Percentiles rank a stretch among this genome's conserved stretches.
Evolutionary conservation across 202 grass and related monocot species (phyloP).

Genomic region (Carex sylvatica): DNA sequence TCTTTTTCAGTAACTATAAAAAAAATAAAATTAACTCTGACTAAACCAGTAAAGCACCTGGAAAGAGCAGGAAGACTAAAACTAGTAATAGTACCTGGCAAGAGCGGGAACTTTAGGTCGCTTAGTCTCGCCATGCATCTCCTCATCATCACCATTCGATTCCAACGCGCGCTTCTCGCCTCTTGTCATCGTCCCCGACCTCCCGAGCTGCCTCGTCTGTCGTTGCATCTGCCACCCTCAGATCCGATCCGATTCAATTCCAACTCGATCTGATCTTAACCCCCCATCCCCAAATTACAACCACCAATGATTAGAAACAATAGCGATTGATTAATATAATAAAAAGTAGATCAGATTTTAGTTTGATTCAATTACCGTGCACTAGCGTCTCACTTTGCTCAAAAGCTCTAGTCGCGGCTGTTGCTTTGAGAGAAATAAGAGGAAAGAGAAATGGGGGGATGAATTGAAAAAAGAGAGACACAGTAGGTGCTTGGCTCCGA

Average conservation of each 20-base stretch:
- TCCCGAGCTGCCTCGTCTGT: conserved; percentile 51
- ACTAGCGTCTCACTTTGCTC: neutral
- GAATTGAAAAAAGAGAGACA: conserved; percentile 18
- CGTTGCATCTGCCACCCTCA: conserved; percentile 52
- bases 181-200: conserved; percentile 45
- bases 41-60: conserved; percentile 30
- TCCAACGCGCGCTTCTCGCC: conserved; percentile 67
- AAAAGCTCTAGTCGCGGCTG: neutral
- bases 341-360: conserved; percentile 14
- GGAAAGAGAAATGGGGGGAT: neutral
- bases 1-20: neutral
- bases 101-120: conserved; percentile 69
- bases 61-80: conserved; percentile 45
- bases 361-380: neutral
- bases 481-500: conserved; percentile 10
- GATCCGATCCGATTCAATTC: neutral
- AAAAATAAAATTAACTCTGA: neutral
- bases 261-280: conserved; percentile 13
- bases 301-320: neutral
- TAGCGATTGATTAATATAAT: neutral
- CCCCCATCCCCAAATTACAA: neutral
- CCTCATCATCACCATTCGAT: conserved; percentile 31
- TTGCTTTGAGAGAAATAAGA: neutral
- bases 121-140: conserved; percentile 47
- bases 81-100: conserved; percentile 45